phyloP scores from a whole-genome alignment of 2,329 filamentous ascomycete species.

The Capronia coronata region DNA sequence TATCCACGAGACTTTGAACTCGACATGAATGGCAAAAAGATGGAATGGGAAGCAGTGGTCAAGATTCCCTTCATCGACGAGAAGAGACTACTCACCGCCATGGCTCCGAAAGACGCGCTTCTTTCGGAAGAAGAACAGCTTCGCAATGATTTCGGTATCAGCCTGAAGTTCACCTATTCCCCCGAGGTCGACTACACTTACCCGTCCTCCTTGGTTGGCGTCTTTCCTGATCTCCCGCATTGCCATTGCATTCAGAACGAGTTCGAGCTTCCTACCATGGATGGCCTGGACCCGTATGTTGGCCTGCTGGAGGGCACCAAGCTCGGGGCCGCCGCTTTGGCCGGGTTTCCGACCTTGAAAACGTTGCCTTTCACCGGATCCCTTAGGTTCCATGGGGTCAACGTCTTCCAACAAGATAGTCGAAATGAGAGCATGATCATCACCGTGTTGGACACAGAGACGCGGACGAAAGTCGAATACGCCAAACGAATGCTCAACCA shows the following conservation, averaged over 20 bases:
- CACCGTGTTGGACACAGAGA: slow-evolving; percentile 69
- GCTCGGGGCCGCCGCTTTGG: slow-evolving; percentile 73
- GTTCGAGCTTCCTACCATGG: slow-evolving; percentile 87
- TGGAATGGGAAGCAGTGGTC: slow-evolving; percentile 98
- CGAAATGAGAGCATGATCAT: slow-evolving; percentile 95
- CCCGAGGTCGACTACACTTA: slow-evolving; percentile 72
- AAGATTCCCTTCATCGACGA: slow-evolving; percentile 99
- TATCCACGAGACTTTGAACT: slow-evolving; percentile 95
- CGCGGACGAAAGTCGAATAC: slow-evolving; percentile 60
- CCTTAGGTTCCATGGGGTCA: slow-evolving; percentile 81
- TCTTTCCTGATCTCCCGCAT: slow-evolving; percentile 80
- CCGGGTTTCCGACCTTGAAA: slow-evolving; percentile 86
- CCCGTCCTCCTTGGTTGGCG: slow-evolving; percentile 76
- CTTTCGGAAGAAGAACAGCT: slow-evolving; percentile 71
- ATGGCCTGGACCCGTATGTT: slow-evolving; percentile 77
- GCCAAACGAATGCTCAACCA: slow-evolving; percentile 77
- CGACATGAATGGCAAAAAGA: slow-evolving; percentile 99
- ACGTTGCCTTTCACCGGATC: slow-evolving; percentile 76
- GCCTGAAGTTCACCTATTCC: slow-evolving; percentile 86
- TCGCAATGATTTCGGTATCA: slow-evolving; percentile 85
- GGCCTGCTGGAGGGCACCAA: slow-evolving; percentile 80
- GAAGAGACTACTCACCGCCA: slow-evolving; percentile 71
- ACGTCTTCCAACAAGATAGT: slow-evolving; percentile 91
- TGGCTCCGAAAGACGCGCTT: slow-evolving; percentile 73
- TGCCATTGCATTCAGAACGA: slow-evolving; percentile 95